Evolutionary conservation across 495 filamentous ascomycete species (phyloP).

Genomic region (Annulohypoxylon moriforme): DNA sequence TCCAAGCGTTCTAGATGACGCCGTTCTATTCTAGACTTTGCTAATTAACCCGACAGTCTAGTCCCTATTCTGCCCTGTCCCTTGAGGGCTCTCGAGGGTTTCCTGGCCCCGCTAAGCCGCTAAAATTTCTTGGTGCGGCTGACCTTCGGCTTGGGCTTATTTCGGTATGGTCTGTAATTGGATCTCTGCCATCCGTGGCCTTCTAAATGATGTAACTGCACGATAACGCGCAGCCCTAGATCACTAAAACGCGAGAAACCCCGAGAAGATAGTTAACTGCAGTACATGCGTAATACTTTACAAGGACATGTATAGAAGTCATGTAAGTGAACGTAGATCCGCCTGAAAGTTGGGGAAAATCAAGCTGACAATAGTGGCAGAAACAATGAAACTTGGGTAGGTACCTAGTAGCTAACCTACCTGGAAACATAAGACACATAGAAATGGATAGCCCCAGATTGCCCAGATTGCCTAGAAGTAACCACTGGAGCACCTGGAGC

Average conservation of each 20-base stretch:
- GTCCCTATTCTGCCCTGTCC: neutral
- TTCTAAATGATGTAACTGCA: constrained; percentile 16
- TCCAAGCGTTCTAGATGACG: constrained; percentile 16
- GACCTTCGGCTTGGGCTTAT: constrained; percentile 29
- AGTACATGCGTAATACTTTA: neutral
- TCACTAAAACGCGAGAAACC: neutral
- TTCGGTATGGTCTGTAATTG: constrained; percentile 17
- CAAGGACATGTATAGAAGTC: neutral
- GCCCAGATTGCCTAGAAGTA: neutral
- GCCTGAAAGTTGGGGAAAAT: constrained; percentile 1
- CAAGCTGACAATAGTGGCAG: neutral
- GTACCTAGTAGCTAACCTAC: too few species aligned
- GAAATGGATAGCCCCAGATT: neutral
- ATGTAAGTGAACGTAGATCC: neutral
- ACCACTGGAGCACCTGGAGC: neutral
- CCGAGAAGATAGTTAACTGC: too few species aligned
- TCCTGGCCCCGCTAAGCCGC: constrained; percentile 7
- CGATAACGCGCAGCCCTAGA: constrained; percentile 7
- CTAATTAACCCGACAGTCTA: neutral
- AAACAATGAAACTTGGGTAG: neutral
- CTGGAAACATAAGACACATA: neutral
- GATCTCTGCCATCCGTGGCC: neutral
- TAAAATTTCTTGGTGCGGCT: constrained; percentile 18
- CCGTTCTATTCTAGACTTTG: constrained; percentile 14
- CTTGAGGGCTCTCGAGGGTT: neutral